Evolutionary conservation across 305 asterid species (phyloP).

Genomic region (Lippia alba): DNA sequence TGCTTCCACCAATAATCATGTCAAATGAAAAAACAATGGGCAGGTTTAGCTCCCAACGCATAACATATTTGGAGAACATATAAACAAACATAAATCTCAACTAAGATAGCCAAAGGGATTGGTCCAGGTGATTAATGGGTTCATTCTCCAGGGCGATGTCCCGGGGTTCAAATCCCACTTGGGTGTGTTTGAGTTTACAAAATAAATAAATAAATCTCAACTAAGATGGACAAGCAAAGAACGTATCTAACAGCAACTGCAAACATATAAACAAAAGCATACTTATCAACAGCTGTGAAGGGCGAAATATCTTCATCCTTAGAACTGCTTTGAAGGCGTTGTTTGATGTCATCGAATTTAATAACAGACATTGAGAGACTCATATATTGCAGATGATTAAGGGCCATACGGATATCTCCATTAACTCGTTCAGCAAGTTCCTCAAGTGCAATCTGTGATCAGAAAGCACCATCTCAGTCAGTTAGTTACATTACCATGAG

Average conservation of each 20-base stretch:
- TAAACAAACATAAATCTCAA: background rate
- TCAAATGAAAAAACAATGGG: conserved; percentile 7
- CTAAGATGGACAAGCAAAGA: conserved; percentile 19
- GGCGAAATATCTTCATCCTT: conserved; percentile 99
- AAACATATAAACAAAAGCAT: conserved; percentile 41
- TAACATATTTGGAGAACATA: background rate
- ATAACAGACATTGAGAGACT: conserved; percentile 88
- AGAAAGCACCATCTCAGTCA: conserved; percentile 35
- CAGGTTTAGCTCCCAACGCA: background rate
- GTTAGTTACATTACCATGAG: conserved; percentile 9
- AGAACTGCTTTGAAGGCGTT: conserved; percentile 87
- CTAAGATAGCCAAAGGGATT: conserved; percentile 16
- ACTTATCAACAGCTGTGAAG: conserved; percentile 96
- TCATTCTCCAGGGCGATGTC: too few relatives aligned
- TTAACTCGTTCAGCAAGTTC: conserved; percentile 93
- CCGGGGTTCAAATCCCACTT: too few relatives aligned
- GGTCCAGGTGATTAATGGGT: too few relatives aligned
- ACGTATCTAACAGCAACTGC: conserved; percentile 19
- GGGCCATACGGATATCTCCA: conserved; percentile 97
- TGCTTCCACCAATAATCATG: background rate
- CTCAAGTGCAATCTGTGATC: conserved; percentile 81
- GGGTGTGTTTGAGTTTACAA: too few relatives aligned
- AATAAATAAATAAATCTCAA: background rate
- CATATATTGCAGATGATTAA: conserved; percentile 97
- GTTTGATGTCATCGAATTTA: conserved; percentile 86